Base-by-base conservation (phyloP, 208 protist genomes). In the Leishmania turanica region DNA sequence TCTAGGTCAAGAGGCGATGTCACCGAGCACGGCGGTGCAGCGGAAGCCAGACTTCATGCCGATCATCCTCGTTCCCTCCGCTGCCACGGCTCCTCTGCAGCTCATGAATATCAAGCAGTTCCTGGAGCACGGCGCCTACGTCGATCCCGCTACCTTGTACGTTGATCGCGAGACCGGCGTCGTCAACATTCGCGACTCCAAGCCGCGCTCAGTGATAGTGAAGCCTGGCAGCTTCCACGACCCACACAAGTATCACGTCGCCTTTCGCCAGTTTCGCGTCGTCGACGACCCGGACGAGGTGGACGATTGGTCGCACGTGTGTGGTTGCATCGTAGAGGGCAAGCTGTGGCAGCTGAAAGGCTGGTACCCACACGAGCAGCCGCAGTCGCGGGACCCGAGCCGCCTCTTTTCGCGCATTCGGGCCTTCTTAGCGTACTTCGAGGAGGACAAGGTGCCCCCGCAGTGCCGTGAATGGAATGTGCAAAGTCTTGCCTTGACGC, bases 351-450 rank as follows among this genome's bases (percentile, higher is more conserved):
- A 97, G 86, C 87, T 97, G 73, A 72, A 86, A 45, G 86, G 80
- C 27, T 97, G 90, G 89, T 97, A 91, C 80, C 92, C 92, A 13
- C 49, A 81, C 6, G 84, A 86, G 49, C 78, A 78, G 8, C 49
- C 75, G 27, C 66, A 79, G 65, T 72, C 85, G 1, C 79, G 91
- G 15, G 80, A 82, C 53, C 92, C 94, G 15, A 94, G 89, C 79
- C 76, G 85, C 66, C 87, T 97, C 73, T 97, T 97, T 75, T 87
- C 83, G 58, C 87, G 88, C 31, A 80, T 96, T 34, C 88, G 89
- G 54, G 95, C 92, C 42, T 97, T 96, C 77, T 79, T 97, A 78
- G 91, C 93, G 4, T 97, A 96, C 82, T 94, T 97, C 84, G 95
- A 96, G 79, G 95, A 97, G 78, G 95, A 97, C 66, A 95, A 92